Evolutionary conservation across 768 basidiomycete species (phyloP).

Genomic region (Boletus reticulatus): DNA sequence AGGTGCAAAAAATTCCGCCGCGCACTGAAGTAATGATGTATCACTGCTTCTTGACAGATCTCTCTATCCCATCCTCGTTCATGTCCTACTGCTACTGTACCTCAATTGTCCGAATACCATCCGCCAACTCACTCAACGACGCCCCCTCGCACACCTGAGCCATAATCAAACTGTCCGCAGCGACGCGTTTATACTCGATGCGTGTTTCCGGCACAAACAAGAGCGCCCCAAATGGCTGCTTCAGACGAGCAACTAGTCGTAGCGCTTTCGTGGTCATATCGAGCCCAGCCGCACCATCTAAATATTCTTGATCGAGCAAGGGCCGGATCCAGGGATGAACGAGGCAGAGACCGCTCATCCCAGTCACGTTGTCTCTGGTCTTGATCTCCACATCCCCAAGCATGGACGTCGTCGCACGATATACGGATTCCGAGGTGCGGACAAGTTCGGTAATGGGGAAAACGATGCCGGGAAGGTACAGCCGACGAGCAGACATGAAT

Average conservation of each 20-base stretch:
- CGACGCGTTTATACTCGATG: conserved; percentile 11
- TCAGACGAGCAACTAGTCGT: not conserved
- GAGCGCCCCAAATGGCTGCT: conserved; percentile 4
- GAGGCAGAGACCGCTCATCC: not conserved
- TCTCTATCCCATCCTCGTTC: too few relatives aligned
- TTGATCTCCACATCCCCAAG: conserved; percentile 4
- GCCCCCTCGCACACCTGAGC: not conserved
- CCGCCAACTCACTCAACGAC: not conserved
- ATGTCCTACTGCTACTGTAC: too few relatives aligned
- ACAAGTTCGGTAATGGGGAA: not conserved
- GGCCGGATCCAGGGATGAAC: conserved; percentile 16
- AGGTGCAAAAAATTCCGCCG: too few relatives aligned
- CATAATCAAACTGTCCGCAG: conserved; percentile 7
- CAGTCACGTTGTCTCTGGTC: not conserved
- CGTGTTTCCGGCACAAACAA: not conserved
- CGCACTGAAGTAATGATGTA: too few relatives aligned
- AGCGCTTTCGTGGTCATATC: not conserved
- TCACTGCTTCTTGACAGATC: too few relatives aligned
- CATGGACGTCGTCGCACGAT: not conserved
- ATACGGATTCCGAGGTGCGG: not conserved
- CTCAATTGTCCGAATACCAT: not conserved
- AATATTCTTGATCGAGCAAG: conserved; percentile 2
- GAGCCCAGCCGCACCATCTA: not conserved
- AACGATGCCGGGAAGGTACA: conserved; percentile 2
- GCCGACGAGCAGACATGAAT: not conserved